Conservation (phyloP, 164 flowering plant species). For the Pachysandra terminalis region DNA sequence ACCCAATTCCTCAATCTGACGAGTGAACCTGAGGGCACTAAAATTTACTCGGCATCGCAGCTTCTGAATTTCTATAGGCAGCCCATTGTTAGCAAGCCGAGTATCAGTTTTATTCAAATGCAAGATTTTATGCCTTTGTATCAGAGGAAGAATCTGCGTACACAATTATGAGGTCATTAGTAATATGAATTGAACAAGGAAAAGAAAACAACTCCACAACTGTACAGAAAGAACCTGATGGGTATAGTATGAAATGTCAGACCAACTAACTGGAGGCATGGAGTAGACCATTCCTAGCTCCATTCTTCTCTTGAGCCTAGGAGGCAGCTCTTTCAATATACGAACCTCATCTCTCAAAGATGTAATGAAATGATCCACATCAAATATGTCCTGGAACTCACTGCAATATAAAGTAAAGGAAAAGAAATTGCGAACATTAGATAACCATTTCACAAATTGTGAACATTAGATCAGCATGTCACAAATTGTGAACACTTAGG, state of each 20-base stretch:
- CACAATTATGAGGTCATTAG: not conserved
- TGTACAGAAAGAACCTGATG: conserved; percentile 42
- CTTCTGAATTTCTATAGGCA: conserved; percentile 67
- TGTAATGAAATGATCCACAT: conserved; percentile 73
- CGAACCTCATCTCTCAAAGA: conserved; percentile 83
- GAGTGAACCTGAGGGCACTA: conserved; percentile 60
- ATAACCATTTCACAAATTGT: too few relatives aligned
- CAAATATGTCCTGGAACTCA: conserved; percentile 84
- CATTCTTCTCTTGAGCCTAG: conserved; percentile 60
- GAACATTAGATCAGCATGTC: too few relatives aligned
- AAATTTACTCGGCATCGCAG: conserved; percentile 82
- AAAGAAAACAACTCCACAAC: too few relatives aligned
- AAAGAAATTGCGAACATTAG: too few relatives aligned
- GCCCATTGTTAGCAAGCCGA: conserved; percentile 79
- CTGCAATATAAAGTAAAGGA: conserved; percentile 31
- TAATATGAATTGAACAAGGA: too few relatives aligned
- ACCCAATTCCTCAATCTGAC: conserved; percentile 83
- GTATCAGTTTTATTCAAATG: conserved; percentile 80
- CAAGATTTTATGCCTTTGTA: conserved; percentile 66
- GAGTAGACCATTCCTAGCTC: conserved; percentile 47
- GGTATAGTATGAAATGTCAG: conserved; percentile 67
- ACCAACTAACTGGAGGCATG: conserved; percentile 90
- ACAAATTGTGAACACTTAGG: too few relatives aligned
- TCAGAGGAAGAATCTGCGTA: conserved; percentile 73
- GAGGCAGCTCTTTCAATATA: conserved; percentile 67